phyloP scores from a whole-genome alignment of 169 alveolate genomes.

The Eimeria tenella region DNA sequence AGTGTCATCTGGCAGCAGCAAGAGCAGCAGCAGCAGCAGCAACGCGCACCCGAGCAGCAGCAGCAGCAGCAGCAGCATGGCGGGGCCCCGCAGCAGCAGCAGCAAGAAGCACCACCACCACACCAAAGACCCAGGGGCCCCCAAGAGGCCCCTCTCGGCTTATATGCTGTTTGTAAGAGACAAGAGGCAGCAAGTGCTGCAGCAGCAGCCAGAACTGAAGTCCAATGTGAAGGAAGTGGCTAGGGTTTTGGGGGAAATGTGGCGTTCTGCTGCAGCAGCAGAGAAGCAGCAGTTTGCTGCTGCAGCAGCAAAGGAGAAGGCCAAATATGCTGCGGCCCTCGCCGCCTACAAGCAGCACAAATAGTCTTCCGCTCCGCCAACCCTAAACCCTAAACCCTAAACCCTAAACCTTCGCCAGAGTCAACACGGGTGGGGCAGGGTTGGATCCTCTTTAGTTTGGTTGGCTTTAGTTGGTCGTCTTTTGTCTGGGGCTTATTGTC shows the following conservation, averaged over 20 bases:
- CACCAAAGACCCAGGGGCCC: slow-evolving; percentile 36
- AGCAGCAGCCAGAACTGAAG: slow-evolving; percentile 10
- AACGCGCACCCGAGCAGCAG: neutral
- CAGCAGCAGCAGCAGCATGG: slow-evolving; percentile 38
- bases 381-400: neutral
- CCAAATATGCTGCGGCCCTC: neutral
- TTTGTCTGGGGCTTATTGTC: neutral
- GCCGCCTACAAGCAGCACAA: slow-evolving; percentile 11
- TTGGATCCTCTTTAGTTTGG: neutral
- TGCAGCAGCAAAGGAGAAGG: slow-evolving; percentile 6
- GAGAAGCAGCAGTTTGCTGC: slow-evolving; percentile 8
- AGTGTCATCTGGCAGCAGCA: neutral
- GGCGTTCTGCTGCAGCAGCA: neutral
- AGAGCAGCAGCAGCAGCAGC: slow-evolving; percentile 22
- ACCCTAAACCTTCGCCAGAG: neutral
- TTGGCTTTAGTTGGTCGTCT: no score
- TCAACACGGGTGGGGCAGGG: no score
- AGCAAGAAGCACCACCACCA: slow-evolving; percentile 2
- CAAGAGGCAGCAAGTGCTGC: neutral
- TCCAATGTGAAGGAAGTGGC: neutral
- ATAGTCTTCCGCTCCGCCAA: no score
- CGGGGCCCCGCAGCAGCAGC: neutral
- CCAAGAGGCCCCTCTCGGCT: slow-evolving; percentile 50
- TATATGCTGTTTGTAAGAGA: neutral
- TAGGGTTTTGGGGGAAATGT: neutral